Conservation (phyloP, 2,329 filamentous ascomycete genomes). For the Aspergillus fumigatiaffinis region DNA sequence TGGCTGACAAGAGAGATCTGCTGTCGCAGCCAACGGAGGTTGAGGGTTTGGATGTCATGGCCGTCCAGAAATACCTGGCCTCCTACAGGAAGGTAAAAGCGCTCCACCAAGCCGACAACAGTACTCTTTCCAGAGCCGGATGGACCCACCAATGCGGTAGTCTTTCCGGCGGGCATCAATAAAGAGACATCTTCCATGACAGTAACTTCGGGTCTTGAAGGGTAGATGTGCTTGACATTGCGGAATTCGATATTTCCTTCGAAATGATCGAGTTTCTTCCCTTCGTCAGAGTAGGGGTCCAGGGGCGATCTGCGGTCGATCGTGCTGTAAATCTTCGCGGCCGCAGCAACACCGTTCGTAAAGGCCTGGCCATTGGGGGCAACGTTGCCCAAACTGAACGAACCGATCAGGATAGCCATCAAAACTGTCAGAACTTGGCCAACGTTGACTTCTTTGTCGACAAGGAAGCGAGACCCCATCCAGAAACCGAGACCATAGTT, state of each 20-base stretch:
- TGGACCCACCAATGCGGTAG: constrained; percentile 86
- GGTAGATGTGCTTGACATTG: constrained; percentile 88
- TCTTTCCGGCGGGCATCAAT: constrained; percentile 79
- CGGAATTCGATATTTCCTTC: constrained; percentile 76
- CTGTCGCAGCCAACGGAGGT: constrained; percentile 85
- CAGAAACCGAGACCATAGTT: constrained; percentile 88
- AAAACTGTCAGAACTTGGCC: constrained; percentile 77
- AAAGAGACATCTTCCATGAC: constrained; percentile 84
- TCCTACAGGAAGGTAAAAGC: constrained; percentile 86
- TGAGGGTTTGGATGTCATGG: constrained; percentile 73
- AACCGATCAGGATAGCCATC: constrained; percentile 87
- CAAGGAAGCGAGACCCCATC: constrained; percentile 74
- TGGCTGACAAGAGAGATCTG: constrained; percentile 92
- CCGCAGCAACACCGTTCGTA: constrained; percentile 75
- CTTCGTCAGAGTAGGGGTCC: constrained; percentile 67
- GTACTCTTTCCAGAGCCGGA: constrained; percentile 95
- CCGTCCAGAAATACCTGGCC: constrained; percentile 79
- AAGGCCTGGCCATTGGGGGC: constrained; percentile 85
- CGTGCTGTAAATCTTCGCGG: constrained; percentile 86
- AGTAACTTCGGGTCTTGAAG: constrained; percentile 81
- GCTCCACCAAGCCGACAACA: constrained; percentile 85
- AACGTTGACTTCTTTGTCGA: constrained; percentile 62
- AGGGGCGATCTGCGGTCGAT: constrained; percentile 86
- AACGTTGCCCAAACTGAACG: constrained; percentile 84
- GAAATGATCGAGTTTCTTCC: constrained; percentile 68